phyloP scores from a whole-genome alignment of 2,329 filamentous ascomycete genomes.

The Diplodia intermedia region DNA sequence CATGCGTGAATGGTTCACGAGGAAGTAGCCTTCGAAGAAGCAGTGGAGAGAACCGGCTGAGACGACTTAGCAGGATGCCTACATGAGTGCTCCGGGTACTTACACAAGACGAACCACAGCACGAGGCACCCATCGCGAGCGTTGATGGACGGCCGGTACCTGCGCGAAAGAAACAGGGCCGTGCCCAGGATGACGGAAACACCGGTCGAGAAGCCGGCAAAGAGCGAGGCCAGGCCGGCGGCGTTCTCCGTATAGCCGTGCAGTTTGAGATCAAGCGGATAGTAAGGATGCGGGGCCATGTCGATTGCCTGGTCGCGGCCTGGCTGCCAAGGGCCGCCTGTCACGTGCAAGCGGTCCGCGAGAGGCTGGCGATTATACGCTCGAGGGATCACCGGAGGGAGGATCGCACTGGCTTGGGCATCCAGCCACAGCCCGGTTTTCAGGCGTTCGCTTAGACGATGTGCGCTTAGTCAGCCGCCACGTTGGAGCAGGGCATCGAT shows the following conservation, averaged over 20 bases:
- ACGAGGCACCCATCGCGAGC: constrained; percentile 9
- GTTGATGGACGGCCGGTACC: constrained; percentile 14
- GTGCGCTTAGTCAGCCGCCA: constrained; percentile 18
- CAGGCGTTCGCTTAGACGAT: constrained; percentile 10
- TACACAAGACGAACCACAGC: constrained; percentile 27
- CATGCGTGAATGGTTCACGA: constrained; percentile 22
- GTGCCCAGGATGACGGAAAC: neutral
- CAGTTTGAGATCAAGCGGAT: constrained; percentile 22
- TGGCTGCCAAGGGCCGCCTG: neutral
- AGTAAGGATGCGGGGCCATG: constrained; percentile 9
- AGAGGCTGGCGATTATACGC: neutral
- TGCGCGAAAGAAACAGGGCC: constrained; percentile 4
- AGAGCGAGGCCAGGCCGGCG: neutral
- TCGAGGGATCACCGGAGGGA: neutral
- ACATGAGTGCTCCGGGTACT: neutral
- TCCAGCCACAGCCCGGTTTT: neutral
- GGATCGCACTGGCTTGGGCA: neutral
- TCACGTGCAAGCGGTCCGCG: neutral
- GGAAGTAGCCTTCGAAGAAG: constrained; percentile 25
- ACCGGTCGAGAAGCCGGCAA: constrained; percentile 10
- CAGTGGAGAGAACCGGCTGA: constrained; percentile 22
- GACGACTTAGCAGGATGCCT: neutral
- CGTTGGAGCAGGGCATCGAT: neutral
- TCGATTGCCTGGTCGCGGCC: too few species aligned
- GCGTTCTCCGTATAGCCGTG: constrained; percentile 13